These are phyloP conservation scores for Leccinum subgranulosum DNA, from an alignment of 768 basidiomycete species.

Conservation along the genomic window DNA sequence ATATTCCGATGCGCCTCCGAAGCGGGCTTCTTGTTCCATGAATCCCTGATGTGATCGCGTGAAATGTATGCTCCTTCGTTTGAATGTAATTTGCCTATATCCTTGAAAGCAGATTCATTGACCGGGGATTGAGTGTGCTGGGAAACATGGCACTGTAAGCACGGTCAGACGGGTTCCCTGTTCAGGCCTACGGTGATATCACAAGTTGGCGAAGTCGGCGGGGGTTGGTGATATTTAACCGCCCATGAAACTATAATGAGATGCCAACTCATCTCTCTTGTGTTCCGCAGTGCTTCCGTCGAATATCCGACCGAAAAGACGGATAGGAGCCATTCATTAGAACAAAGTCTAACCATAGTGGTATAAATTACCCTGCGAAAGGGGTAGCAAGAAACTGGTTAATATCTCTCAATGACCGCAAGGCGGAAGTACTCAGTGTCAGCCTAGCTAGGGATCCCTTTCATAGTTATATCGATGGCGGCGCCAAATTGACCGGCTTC, in stretches of 20 bases:
- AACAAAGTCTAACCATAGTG: not conserved
- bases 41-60: not conserved
- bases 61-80: not conserved
- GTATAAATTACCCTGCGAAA: not conserved
- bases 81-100: not conserved
- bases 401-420: not conserved
- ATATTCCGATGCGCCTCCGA: not conserved
- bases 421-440: not conserved
- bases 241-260: constrained; percentile 1
- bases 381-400: not conserved
- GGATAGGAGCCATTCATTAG: not conserved
- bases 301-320: not conserved
- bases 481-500: not conserved
- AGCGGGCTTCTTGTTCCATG: not conserved
- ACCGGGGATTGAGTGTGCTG: not conserved
- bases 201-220: not conserved
- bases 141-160: not conserved
- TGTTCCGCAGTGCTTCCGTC: not conserved
- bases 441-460: not conserved
- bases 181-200: not conserved
- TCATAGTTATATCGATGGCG: not conserved
- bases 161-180: not conserved
- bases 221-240: not conserved
- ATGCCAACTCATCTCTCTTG: not conserved
- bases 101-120: not conserved